A percentile compares a stretch with the other conserved stretches of the same genome.
phyloP scores from a whole-genome alignment of 2,329 filamentous ascomycete genomes.

The Thielaviopsis euricoi region DNA sequence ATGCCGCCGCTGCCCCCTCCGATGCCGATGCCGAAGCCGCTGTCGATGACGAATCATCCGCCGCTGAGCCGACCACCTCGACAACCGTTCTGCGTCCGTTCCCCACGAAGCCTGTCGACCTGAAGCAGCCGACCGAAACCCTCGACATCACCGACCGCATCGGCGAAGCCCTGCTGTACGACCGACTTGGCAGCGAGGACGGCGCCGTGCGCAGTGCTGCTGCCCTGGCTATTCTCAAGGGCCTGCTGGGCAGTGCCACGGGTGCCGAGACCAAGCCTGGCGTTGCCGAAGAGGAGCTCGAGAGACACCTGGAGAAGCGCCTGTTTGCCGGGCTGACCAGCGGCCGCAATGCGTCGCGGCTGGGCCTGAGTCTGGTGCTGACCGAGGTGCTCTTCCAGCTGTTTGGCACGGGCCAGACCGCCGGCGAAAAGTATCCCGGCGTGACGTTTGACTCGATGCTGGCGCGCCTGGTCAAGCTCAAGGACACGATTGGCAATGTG shows the following conservation, averaged over 20 bases:
- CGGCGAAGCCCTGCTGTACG: slow-evolving; percentile 42
- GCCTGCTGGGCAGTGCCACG: slow-evolving; percentile 28
- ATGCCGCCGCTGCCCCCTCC: not conserved
- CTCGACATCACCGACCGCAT: slow-evolving; percentile 36
- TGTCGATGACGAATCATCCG: not conserved
- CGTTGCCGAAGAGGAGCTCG: slow-evolving; percentile 34
- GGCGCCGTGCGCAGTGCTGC: slow-evolving; percentile 37
- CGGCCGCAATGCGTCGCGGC: slow-evolving; percentile 69
- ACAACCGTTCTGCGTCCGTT: slow-evolving; percentile 8
- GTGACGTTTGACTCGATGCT: slow-evolving; percentile 40
- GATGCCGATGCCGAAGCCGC: not conserved
- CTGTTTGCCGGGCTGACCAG: slow-evolving; percentile 82
- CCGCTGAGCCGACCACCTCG: slow-evolving; percentile 1
- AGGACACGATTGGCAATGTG: slow-evolving; percentile 34
- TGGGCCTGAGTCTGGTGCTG: slow-evolving; percentile 80
- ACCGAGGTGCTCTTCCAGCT: slow-evolving; percentile 64
- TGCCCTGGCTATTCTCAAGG: slow-evolving; percentile 40
- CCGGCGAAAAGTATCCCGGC: slow-evolving; percentile 30
- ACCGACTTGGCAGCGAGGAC: slow-evolving; percentile 44
- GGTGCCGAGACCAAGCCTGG: slow-evolving; percentile 18
- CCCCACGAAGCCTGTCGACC: slow-evolving; percentile 22
- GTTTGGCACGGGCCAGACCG: slow-evolving; percentile 34
- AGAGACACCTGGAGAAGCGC: slow-evolving; percentile 45
- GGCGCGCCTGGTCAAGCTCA: slow-evolving; percentile 37
- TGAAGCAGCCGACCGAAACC: slow-evolving; percentile 21